Evolutionary conservation across 2,329 filamentous ascomycete species (phyloP), one percentile per base, ranked within the genome.

Genomic region (Endothia cerciana): DNA sequence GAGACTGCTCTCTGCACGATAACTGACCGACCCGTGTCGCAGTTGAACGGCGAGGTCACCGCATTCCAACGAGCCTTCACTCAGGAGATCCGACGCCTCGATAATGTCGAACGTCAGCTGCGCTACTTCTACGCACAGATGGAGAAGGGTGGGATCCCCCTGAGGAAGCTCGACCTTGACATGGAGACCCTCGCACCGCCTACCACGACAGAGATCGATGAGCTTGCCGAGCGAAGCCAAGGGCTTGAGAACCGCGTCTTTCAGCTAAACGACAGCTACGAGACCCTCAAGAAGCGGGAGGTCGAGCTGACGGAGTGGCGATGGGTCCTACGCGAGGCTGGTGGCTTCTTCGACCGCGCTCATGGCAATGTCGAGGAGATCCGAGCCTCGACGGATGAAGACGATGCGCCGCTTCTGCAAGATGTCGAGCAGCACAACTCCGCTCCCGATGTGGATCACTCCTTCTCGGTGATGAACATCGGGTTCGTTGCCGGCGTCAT

Each of bases 401-500:
- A 97, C 75, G 94, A 98, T 79, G 95, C 95, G 68, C 95, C 96
- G 51, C 86, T 99, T 56, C 88, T 99, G 64, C 91, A 91, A 71
- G 95, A 99, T 75, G 87, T 98, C 62, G 95, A 99, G 78, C 92
- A 97, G 76, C 89, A 94, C 75, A 84, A 83, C 68, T 78, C 83
- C 64, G 85, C 85, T 63, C 81, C 87, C 60, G 91, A 92, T 67
- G 90, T 84, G 45, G 92, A 95, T 75, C 88, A 91, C 70, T 95
- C 92, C 51, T 97, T 99, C 79, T 95, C 93, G 6, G 93, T 93
- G 69, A 97, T 98, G 92, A 97, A 98, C 81, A 99, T 99, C 76
- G 95, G 95, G 11, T 99, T 99, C 74, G 94, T 99, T 62, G 92
- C 95, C 63, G 95, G 95, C 79, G 95, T 98, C 72, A 98, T 99